These are phyloP conservation scores for Trapa incisa DNA, from an alignment of 345 rosid species.

Conservation along the genomic window DNA sequence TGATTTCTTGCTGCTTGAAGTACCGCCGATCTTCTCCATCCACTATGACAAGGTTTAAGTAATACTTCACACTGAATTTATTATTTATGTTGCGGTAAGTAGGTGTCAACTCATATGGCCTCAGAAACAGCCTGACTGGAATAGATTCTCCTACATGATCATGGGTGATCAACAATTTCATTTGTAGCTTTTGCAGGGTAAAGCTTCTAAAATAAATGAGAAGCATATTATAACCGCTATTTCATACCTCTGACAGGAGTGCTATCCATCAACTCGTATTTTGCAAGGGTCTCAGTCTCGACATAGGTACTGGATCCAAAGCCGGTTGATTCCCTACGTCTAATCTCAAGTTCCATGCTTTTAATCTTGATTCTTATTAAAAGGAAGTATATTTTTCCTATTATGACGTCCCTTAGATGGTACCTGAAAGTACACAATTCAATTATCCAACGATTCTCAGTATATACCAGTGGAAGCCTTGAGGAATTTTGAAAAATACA, in stretches of 20 bases:
- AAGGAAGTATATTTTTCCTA: conserved; percentile 54
- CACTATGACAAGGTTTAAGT: conserved; percentile 50
- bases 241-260: conserved; percentile 47
- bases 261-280: conserved; percentile 58
- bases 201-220: no score
- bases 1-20: conserved; percentile 58
- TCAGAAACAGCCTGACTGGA: conserved; percentile 43
- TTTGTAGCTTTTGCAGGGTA: not conserved
- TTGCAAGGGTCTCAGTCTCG: conserved; percentile 55
- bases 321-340: conserved; percentile 55
- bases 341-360: conserved; percentile 58
- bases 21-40: conserved; percentile 55
- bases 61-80: conserved; percentile 53
- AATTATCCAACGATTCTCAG: not conserved
- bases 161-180: not conserved
- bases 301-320: conserved; percentile 51
- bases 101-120: conserved; percentile 50
- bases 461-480: not conserved
- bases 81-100: conserved; percentile 49
- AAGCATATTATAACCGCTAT: not conserved
- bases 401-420: conserved; percentile 47
- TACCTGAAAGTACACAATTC: conserved; percentile 23
- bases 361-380: conserved; percentile 51
- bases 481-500: not conserved
- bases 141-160: conserved; percentile 39